phyloP scores from a whole-genome alignment of 768 basidiomycete species.

The Coprinopsis cinerea region DNA sequence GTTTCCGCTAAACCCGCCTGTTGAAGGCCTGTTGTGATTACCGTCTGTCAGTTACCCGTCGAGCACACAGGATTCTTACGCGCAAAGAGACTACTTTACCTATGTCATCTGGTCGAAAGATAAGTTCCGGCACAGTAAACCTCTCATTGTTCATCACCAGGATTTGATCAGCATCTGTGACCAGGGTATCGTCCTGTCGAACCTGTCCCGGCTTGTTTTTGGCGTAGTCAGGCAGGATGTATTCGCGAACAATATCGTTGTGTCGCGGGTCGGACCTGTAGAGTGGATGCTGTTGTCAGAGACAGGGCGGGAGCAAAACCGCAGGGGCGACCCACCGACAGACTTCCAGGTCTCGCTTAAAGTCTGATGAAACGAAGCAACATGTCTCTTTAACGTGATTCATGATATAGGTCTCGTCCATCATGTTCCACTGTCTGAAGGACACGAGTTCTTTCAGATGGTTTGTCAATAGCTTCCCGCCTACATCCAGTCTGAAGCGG shows the following conservation, averaged over 20 bases:
- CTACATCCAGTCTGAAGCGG: slow-evolving; percentile 75
- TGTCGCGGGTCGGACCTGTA: slow-evolving; percentile 46
- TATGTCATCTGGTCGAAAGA: slow-evolving; percentile 88
- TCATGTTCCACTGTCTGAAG: slow-evolving; percentile 97
- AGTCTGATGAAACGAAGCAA: slow-evolving; percentile 77
- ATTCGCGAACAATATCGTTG: slow-evolving; percentile 79
- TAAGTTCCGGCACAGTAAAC: slow-evolving; percentile 86
- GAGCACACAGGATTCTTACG: slow-evolving; percentile 9
- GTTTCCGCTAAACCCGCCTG: slow-evolving; percentile 76
- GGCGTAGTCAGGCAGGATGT: slow-evolving; percentile 85
- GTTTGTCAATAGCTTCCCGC: slow-evolving; percentile 93
- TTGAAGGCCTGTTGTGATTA: slow-evolving; percentile 48
- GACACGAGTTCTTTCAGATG: slow-evolving; percentile 91
- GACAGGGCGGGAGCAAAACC: slow-evolving; percentile 4
- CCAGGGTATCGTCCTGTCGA: slow-evolving; percentile 45
- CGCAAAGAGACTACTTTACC: slow-evolving; percentile 49
- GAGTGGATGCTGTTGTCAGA: slow-evolving; percentile 15
- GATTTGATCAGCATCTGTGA: slow-evolving; percentile 57
- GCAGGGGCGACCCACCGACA: slow-evolving; percentile 58
- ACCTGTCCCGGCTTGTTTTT: slow-evolving; percentile 56
- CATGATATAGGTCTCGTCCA: slow-evolving; percentile 93
- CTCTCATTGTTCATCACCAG: slow-evolving; percentile 88
- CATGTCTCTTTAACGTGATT: slow-evolving; percentile 89
- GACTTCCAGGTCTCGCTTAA: slow-evolving; percentile 64
- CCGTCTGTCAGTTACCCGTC: not conserved